These are phyloP conservation scores for Leptographium lundbergii DNA, from an alignment of 2,329 filamentous ascomycete genomes.

Conservation along the genomic window DNA sequence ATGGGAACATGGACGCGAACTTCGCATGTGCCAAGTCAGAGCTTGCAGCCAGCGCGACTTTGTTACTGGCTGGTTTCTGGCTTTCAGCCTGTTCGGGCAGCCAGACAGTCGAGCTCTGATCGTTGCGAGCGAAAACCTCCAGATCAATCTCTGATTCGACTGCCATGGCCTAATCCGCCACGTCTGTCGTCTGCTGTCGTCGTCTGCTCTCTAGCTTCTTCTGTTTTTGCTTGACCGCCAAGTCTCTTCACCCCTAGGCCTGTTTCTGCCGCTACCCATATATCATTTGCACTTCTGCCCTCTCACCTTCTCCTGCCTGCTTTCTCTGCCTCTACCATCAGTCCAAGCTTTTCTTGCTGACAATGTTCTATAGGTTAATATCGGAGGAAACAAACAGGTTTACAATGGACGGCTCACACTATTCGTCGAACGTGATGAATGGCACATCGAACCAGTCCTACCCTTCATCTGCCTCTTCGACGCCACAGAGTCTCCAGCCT, in stretches of 20 bases:
- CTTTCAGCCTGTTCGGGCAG: no score
- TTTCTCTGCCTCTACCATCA: no score
- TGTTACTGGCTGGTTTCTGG: background rate
- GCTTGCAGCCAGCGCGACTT: background rate
- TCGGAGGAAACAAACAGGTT: background rate
- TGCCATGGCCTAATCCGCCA: no score
- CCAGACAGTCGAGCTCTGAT: no score
- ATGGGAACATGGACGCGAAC: background rate
- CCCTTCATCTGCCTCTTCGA: slow-evolving; percentile 15
- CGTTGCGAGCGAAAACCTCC: no score
- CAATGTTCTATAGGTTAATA: background rate
- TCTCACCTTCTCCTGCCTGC: background rate
- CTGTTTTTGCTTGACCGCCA: background rate
- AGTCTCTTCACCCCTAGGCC: no score
- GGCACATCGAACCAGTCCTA: slow-evolving; percentile 18
- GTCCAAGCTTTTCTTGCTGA: background rate
- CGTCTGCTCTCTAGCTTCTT: background rate
- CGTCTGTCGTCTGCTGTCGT: no score
- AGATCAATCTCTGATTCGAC: no score
- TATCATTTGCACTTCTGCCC: background rate
- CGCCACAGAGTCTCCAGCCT: slow-evolving; percentile 15
- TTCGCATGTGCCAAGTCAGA: background rate
- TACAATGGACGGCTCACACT: slow-evolving; percentile 19
- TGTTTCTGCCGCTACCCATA: background rate
- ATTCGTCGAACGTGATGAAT: slow-evolving; percentile 19